These are phyloP conservation scores for Paramecium bursaria DNA, from an alignment of 73 alveolate genomes.

Conservation along the genomic window DNA sequence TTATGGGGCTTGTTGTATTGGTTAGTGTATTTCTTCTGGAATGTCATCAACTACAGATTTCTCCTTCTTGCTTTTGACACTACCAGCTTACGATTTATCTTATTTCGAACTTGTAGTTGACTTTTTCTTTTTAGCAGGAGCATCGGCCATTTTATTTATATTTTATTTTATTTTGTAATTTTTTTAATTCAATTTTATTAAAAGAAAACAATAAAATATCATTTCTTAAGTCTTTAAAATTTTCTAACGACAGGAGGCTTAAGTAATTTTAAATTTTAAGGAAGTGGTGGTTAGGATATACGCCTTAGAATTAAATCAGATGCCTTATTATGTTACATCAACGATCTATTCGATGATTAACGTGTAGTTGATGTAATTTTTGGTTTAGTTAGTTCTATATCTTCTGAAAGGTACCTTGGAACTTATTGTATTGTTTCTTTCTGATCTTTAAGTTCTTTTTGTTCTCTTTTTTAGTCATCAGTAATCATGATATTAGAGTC, in stretches of 20 bases:
- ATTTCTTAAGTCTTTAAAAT: not conserved
- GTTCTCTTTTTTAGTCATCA: not conserved
- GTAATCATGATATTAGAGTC: not conserved
- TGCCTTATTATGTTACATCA: conserved; percentile 1
- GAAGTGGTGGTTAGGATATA: not conserved
- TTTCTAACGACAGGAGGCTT: conserved; percentile 39
- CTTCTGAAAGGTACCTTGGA: conserved; percentile 1
- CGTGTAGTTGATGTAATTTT: conserved; percentile 5
- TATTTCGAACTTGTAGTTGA: conserved; percentile 2
- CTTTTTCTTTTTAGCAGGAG: too few relatives aligned
- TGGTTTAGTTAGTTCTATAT: not conserved
- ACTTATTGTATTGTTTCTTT: too few relatives aligned
- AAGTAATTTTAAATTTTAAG: not conserved
- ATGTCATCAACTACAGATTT: conserved; percentile 46
- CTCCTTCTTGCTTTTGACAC: conserved; percentile 57
- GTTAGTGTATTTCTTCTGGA: conserved; percentile 34
- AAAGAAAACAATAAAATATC: too few relatives aligned
- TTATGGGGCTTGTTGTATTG: not conserved
- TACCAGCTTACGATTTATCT: conserved; percentile 59
- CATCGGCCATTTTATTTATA: too few relatives aligned
- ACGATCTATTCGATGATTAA: not conserved
- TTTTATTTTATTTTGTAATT: too few relatives aligned
- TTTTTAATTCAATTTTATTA: too few relatives aligned
- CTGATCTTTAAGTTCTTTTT: conserved; percentile 14
- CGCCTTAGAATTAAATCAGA: not conserved